Percentiles rank a stretch among this genome's conserved stretches.
Evolutionary conservation across 2,329 filamentous ascomycete species (phyloP).

Genomic region (Penicillium griseofulvum): DNA sequence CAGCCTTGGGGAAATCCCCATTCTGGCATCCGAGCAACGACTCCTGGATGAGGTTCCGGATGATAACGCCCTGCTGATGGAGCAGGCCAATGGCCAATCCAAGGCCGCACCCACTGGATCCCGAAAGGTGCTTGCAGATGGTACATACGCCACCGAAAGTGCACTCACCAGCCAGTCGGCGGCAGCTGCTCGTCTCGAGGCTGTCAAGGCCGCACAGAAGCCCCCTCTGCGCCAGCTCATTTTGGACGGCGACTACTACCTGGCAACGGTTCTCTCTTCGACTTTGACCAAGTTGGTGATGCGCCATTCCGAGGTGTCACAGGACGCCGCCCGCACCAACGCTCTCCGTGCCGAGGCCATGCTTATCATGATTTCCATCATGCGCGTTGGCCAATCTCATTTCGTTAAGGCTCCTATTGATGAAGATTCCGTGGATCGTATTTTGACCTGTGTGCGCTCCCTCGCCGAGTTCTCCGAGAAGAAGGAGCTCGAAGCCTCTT

Average conservation of each 20-base stretch:
- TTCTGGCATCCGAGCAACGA: slow-evolving; percentile 89
- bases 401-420: slow-evolving; percentile 98
- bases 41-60: slow-evolving; percentile 79
- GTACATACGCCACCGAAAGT: slow-evolving; percentile 95
- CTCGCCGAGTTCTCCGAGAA: slow-evolving; percentile 85
- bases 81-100: slow-evolving; percentile 76
- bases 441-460: slow-evolving; percentile 95
- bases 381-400: slow-evolving; percentile 96
- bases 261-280: slow-evolving; percentile 90
- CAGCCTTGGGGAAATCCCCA: slow-evolving; percentile 94
- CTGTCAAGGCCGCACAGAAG: slow-evolving; percentile 95
- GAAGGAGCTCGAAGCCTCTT: slow-evolving; percentile 88
- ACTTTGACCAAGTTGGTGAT: slow-evolving; percentile 97
- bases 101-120: slow-evolving; percentile 80
- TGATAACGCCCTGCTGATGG: slow-evolving; percentile 61
- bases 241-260: slow-evolving; percentile 94
- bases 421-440: slow-evolving; percentile 95
- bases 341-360: slow-evolving; percentile 94
- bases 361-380: slow-evolving; percentile 99
- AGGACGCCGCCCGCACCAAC: slow-evolving; percentile 83
- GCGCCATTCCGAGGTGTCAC: slow-evolving; percentile 90
- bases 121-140: slow-evolving; percentile 88
- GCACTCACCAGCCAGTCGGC: slow-evolving; percentile 91
- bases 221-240: slow-evolving; percentile 92
- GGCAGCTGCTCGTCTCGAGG: slow-evolving; percentile 85